Percentiles rank a stretch among this genome's conserved stretches.
phyloP scores from a whole-genome alignment of 257 asterid genomes.

The Rhazya stricta region DNA sequence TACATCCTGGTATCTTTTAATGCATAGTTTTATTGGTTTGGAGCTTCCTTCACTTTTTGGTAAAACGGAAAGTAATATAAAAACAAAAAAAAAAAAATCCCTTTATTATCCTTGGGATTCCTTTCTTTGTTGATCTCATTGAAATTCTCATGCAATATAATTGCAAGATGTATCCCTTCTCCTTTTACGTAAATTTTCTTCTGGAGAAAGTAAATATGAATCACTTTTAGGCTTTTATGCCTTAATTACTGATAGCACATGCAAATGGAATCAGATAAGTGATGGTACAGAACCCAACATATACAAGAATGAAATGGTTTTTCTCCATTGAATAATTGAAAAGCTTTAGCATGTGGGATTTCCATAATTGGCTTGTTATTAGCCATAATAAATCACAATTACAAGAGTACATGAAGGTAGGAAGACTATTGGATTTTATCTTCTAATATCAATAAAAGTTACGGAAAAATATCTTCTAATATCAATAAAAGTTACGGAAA shows the following conservation, averaged over 20 bases:
- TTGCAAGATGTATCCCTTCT: background rate
- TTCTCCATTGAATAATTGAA: background rate
- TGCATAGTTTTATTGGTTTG: background rate
- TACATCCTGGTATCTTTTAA: background rate
- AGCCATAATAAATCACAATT: background rate
- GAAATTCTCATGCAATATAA: background rate
- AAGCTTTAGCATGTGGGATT: background rate
- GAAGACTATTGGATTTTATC: background rate
- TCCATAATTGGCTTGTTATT: background rate
- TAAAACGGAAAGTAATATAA: background rate
- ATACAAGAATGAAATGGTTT: background rate
- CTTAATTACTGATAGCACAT: background rate
- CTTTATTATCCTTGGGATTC: background rate
- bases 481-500: background rate
- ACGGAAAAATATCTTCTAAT: background rate
- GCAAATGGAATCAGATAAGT: background rate
- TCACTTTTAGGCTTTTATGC: background rate
- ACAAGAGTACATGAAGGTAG: background rate
- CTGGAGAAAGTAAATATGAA: background rate
- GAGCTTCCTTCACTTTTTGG: background rate
- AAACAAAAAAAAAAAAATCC: background rate
- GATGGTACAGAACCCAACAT: background rate
- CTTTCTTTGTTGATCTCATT: background rate
- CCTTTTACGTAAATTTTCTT: background rate
- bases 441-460: background rate